phyloP scores from a whole-genome alignment of 345 rosid species.

The Isatis tinctoria region DNA sequence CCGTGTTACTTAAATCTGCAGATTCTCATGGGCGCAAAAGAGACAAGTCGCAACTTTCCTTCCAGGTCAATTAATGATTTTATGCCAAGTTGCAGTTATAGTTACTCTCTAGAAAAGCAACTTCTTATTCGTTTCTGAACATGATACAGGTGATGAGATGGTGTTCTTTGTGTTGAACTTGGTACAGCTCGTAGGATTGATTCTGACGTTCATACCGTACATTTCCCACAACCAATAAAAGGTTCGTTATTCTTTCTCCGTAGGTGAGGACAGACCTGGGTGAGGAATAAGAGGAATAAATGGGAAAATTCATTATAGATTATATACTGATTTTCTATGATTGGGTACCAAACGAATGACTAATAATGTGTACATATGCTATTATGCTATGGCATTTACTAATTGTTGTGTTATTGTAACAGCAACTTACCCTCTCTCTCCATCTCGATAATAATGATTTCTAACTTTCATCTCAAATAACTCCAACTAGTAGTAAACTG shows the following conservation, averaged over 20 bases:
- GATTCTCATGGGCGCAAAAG: conserved; percentile 26
- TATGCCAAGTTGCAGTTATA: not conserved
- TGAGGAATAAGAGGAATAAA: too few relatives aligned
- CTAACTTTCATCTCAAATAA: too few relatives aligned
- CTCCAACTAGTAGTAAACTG: too few relatives aligned
- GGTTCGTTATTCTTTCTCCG: not conserved
- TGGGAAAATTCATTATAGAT: not conserved
- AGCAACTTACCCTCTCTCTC: too few relatives aligned
- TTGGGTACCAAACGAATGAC: not conserved
- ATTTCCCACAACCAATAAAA: conserved; percentile 11
- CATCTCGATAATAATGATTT: too few relatives aligned
- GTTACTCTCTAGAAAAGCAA: not conserved
- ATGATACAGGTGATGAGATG: conserved; percentile 19
- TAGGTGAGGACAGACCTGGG: too few relatives aligned
- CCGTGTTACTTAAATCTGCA: not conserved
- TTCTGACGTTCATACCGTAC: conserved; percentile 19
- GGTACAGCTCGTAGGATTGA: conserved; percentile 17
- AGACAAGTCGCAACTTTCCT: conserved; percentile 11
- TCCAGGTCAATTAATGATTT: not conserved
- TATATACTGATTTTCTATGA: not conserved
- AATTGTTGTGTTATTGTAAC: not conserved
- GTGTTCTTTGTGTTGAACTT: conserved; percentile 27
- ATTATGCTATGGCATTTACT: not conserved
- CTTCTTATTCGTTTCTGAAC: not conserved
- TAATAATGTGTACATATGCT: not conserved